Evolutionary conservation across 1,139 yeast genomes (phyloP).

Genomic region (Suhomyces guaymorum): DNA sequence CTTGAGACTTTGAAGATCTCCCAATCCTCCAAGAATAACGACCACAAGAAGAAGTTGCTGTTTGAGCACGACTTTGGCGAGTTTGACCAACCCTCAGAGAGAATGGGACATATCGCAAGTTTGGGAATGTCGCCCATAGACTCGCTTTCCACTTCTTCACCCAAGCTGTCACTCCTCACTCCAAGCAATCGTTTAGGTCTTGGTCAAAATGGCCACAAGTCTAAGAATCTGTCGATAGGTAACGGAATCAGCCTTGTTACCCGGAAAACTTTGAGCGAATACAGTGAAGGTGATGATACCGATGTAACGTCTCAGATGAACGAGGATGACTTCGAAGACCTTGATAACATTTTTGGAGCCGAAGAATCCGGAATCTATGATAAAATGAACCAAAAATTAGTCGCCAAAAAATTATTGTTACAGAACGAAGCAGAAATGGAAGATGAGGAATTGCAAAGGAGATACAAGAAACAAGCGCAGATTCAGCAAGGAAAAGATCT

Average conservation of each 20-base stretch:
- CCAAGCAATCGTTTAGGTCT: conserved; percentile 12
- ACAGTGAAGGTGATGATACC: conserved; percentile 42
- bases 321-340: conserved; percentile 45
- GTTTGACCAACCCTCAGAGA: conserved; percentile 6
- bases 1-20: conserved; percentile 18
- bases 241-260: conserved; percentile 10
- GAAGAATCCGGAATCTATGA: conserved; percentile 41
- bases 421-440: conserved; percentile 39
- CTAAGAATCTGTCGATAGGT: background rate
- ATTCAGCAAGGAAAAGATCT: conserved; percentile 17
- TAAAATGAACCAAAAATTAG: conserved; percentile 18
- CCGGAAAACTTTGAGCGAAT: conserved; percentile 32
- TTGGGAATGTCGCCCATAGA: conserved; percentile 19
- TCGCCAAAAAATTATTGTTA: conserved; percentile 29
- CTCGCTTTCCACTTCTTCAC: conserved; percentile 28
- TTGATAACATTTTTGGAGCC: conserved; percentile 42
- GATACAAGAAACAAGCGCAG: conserved; percentile 18
- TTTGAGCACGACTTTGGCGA: conserved; percentile 10
- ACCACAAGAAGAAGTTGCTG: conserved; percentile 7
- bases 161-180: conserved; percentile 20
- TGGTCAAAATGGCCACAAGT: conserved; percentile 4
- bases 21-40: conserved; percentile 1
- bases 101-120: conserved; percentile 5
- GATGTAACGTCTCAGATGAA: conserved; percentile 43
- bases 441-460: conserved; percentile 30